These are phyloP conservation scores for Venturia nashicola DNA, from an alignment of 2,329 filamentous ascomycete species.

Conservation along the genomic window DNA sequence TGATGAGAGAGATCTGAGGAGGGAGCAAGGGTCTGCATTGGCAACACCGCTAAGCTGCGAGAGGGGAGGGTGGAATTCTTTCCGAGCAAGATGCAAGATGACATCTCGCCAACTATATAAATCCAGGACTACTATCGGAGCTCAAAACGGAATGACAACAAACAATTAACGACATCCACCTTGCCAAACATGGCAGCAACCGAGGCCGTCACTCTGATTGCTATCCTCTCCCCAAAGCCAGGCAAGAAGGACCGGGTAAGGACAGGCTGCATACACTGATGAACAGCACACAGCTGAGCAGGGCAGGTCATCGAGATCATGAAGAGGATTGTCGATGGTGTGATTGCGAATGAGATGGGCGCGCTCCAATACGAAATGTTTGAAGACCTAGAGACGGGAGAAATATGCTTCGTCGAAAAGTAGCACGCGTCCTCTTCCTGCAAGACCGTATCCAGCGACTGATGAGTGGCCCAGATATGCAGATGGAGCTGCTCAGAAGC, in stretches of 20 bases:
- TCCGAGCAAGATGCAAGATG: neutral
- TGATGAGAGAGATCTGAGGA: neutral
- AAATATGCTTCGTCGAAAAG: slow-evolving; percentile 2
- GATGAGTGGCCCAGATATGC: slow-evolving; percentile 1
- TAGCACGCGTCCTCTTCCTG: neutral
- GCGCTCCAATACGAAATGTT: slow-evolving; percentile 6
- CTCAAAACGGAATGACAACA: neutral
- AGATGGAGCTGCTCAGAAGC: neutral
- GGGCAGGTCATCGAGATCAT: neutral
- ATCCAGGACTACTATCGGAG: neutral
- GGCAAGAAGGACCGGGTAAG: slow-evolving; percentile 4
- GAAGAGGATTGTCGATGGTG: neutral
- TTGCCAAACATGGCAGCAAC: slow-evolving; percentile 4
- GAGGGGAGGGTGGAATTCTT: too few species aligned
- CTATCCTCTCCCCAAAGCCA: slow-evolving; percentile 1
- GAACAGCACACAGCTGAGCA: neutral
- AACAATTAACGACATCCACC: neutral
- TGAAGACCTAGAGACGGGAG: neutral
- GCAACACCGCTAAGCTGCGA: too few species aligned
- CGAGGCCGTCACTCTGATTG: slow-evolving; percentile 4
- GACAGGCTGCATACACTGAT: neutral
- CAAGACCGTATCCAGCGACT: neutral
- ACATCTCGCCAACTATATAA: neutral
- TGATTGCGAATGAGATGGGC: neutral
- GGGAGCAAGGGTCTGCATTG: neutral